Evolutionary conservation across 805 yeast genomes (phyloP).

Genomic region (Torulaspora maleeae): DNA sequence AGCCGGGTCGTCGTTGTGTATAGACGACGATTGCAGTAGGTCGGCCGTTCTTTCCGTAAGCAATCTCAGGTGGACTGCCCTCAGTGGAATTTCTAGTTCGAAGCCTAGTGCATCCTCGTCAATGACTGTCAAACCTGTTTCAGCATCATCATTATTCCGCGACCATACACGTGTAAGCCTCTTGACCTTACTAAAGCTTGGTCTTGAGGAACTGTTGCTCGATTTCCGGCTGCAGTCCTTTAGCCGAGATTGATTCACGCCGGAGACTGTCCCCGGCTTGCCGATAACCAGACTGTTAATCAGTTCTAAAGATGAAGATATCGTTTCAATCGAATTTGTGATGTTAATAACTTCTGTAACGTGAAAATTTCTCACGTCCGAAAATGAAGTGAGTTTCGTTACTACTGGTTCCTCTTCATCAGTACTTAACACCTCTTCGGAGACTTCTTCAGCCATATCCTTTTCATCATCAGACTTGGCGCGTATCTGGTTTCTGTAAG

Average conservation of each 20-base stretch:
- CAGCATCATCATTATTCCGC: conserved; percentile 21
- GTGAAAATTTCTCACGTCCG: conserved; percentile 20
- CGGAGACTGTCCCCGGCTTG: conserved; percentile 2
- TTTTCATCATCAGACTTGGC: conserved; percentile 28
- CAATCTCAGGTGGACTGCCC: conserved; percentile 45
- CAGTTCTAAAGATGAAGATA: conserved; percentile 31
- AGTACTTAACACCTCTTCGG: background rate
- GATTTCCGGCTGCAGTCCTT: conserved; percentile 19
- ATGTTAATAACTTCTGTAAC: conserved; percentile 22
- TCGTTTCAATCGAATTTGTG: conserved; percentile 30
- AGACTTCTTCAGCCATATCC: conserved; percentile 31
- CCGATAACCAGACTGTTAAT: conserved; percentile 25
- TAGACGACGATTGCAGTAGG: conserved; percentile 57
- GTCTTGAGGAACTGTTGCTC: conserved; percentile 16
- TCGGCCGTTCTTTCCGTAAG: conserved; percentile 67
- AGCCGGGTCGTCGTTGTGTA: conserved; percentile 27
- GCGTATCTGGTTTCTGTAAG: conserved; percentile 50
- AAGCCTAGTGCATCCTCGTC: conserved; percentile 26
- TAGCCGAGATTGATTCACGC: background rate
- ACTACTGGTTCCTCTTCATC: background rate
- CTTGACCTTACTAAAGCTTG: conserved; percentile 18
- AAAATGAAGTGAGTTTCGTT: conserved; percentile 14
- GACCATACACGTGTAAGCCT: conserved; percentile 17
- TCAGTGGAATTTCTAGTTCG: conserved; percentile 22
- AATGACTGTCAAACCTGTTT: conserved; percentile 20